A percentile compares a stretch with the other conserved stretches of the same genome.
Evolutionary conservation across 1,139 yeast genomes (phyloP).

Genomic region (Sugiyamaella novakii): DNA sequence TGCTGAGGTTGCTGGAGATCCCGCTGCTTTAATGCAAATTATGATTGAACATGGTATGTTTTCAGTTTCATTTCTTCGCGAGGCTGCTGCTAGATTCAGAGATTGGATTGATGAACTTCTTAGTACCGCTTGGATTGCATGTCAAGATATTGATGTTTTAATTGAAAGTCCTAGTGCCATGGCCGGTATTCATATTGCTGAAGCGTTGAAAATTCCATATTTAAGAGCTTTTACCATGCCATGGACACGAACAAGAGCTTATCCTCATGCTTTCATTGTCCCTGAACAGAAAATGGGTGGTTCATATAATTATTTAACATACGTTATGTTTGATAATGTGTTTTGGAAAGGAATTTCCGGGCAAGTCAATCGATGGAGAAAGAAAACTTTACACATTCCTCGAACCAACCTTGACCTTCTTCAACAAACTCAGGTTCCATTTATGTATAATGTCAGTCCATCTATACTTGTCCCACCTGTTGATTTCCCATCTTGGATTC

Average conservation of each 20-base stretch:
- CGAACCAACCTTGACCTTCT: slow-evolving; percentile 69
- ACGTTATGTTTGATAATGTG: slow-evolving; percentile 86
- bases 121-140: slow-evolving; percentile 76
- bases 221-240: slow-evolving; percentile 98
- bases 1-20: slow-evolving; percentile 84
- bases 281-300: slow-evolving; percentile 95
- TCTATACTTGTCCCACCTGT: slow-evolving; percentile 87
- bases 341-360: slow-evolving; percentile 94
- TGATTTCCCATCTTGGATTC: slow-evolving; percentile 93
- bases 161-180: slow-evolving; percentile 95
- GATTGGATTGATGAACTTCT: slow-evolving; percentile 80
- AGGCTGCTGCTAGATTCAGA: slow-evolving; percentile 75
- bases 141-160: slow-evolving; percentile 78
- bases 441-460: slow-evolving; percentile 86
- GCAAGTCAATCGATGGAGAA: slow-evolving; percentile 88
- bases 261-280: slow-evolving; percentile 94
- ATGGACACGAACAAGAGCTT: slow-evolving; percentile 93
- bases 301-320: slow-evolving; percentile 86
- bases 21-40: slow-evolving; percentile 85
- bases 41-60: slow-evolving; percentile 91
- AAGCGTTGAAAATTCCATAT: slow-evolving; percentile 84
- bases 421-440: slow-evolving; percentile 82
- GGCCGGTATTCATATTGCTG: slow-evolving; percentile 95
- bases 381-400: slow-evolving; percentile 60
- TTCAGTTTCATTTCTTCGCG: slow-evolving; percentile 79